Conservation (phyloP, 768 basidiomycete species). For the Leccinellum luteum region DNA sequence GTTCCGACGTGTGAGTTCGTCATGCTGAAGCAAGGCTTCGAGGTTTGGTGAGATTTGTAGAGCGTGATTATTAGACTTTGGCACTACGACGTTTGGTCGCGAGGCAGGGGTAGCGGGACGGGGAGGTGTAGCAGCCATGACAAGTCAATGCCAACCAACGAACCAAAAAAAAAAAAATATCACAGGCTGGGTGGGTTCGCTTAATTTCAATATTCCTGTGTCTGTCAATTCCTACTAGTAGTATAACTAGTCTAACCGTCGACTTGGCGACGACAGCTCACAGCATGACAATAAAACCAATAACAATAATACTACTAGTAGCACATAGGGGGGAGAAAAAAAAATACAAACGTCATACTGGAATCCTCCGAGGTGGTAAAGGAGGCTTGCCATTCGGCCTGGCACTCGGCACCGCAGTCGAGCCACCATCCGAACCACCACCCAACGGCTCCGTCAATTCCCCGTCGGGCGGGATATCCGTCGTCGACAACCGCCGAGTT, state of each 20-base stretch:
- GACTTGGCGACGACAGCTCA: no score
- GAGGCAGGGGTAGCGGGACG: slow-evolving; percentile 19
- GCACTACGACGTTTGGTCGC: not conserved
- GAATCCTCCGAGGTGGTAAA: slow-evolving; percentile 33
- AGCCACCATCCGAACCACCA: slow-evolving; percentile 1
- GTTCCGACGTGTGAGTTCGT: slow-evolving; percentile 43
- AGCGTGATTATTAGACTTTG: slow-evolving; percentile 14
- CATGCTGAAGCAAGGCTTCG: slow-evolving; percentile 58
- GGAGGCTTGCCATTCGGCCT: slow-evolving; percentile 26
- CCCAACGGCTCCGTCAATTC: slow-evolving; percentile 2
- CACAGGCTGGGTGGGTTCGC: not conserved
- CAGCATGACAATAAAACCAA: not conserved
- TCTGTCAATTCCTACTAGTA: no score
- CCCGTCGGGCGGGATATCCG: slow-evolving; percentile 4
- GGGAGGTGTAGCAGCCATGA: slow-evolving; percentile 23
- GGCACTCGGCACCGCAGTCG: slow-evolving; percentile 2
- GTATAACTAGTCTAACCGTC: no score
- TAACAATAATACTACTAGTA: no score
- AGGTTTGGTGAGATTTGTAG: slow-evolving; percentile 58
- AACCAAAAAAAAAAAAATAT: not conserved
- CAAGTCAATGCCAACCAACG: not conserved
- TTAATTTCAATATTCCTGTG: no score
- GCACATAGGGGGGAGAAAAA: no score
- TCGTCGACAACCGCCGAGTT: slow-evolving; percentile 24
- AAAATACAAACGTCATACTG: slow-evolving; percentile 9